phyloP scores from a whole-genome alignment of 2,329 filamentous ascomycete genomes.

The Podosphaera xanthii region DNA sequence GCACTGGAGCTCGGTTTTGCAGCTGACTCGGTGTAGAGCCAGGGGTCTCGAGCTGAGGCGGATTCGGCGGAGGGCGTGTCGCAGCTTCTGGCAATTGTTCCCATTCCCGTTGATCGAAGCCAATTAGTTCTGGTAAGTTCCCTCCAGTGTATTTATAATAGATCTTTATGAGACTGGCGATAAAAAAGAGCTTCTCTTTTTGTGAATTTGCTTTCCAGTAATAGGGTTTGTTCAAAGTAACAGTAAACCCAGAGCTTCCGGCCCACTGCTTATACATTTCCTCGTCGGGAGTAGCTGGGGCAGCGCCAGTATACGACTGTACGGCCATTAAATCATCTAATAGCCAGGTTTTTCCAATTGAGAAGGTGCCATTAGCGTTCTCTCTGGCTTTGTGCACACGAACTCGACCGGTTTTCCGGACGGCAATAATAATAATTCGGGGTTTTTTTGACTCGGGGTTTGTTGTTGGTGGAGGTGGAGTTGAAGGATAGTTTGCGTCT shows the following conservation, averaged over 20 bases:
- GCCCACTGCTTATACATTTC: conserved; percentile 50
- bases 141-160: conserved; percentile 91
- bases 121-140: conserved; percentile 51
- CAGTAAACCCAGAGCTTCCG: conserved; percentile 60
- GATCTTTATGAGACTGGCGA: conserved; percentile 87
- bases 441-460: conserved; percentile 58
- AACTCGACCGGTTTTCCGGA: conserved; percentile 76
- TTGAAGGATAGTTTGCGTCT: conserved; percentile 61
- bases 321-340: conserved; percentile 72
- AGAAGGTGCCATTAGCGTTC: conserved; percentile 82
- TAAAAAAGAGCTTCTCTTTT: conserved; percentile 98
- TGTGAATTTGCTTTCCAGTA: conserved; percentile 87
- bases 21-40: conserved; percentile 7
- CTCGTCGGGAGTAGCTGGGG: conserved; percentile 33
- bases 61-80: conserved; percentile 7
- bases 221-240: conserved; percentile 81
- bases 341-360: conserved; percentile 95
- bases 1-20: conserved; percentile 10
- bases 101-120: conserved; percentile 61
- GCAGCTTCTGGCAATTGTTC: conserved; percentile 45
- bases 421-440: conserved; percentile 77
- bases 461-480: conserved; percentile 63
- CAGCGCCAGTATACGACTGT: conserved; percentile 53
- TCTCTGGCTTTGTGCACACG: conserved; percentile 94
- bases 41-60: conserved; percentile 6